Evolutionary conservation across 495 filamentous ascomycete species (phyloP).

Genomic region (Penicillium cataractarum): DNA sequence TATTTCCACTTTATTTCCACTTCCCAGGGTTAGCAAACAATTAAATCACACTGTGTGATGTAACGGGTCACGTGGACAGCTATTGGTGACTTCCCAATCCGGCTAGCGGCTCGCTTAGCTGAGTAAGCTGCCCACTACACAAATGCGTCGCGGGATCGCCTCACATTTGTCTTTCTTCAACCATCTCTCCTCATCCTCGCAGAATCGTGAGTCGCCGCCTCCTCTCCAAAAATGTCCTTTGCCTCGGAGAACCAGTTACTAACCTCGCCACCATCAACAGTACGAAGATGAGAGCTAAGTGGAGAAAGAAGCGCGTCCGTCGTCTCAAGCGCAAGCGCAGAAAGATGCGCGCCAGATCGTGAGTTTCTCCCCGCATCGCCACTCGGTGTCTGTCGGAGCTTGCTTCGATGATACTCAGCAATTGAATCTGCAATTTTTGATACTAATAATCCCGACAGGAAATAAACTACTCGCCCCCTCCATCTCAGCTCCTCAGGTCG

Average conservation of each 20-base stretch:
- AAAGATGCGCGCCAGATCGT: slow-evolving; percentile 96
- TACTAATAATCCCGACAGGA: slow-evolving; percentile 54
- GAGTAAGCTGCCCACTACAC: slow-evolving; percentile 52
- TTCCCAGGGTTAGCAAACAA: slow-evolving; percentile 1
- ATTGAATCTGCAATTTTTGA: not conserved
- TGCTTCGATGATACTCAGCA: slow-evolving; percentile 11
- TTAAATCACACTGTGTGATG: slow-evolving; percentile 21
- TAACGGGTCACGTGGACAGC: slow-evolving; percentile 23
- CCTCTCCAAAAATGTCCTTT: slow-evolving; percentile 5
- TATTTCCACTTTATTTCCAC: slow-evolving; percentile 19
- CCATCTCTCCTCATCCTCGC: slow-evolving; percentile 57
- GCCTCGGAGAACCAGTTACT: slow-evolving; percentile 14
- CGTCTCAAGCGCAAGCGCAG: slow-evolving; percentile 98
- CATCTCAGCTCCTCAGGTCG: slow-evolving; percentile 59
- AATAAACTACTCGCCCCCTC: slow-evolving; percentile 71
- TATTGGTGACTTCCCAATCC: slow-evolving; percentile 6
- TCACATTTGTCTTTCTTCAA: slow-evolving; percentile 48
- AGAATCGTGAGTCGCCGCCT: slow-evolving; percentile 51
- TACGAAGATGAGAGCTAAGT: slow-evolving; percentile 96
- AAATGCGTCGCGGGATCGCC: slow-evolving; percentile 41
- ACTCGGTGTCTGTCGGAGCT: not conserved
- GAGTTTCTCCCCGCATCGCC: slow-evolving; percentile 37
- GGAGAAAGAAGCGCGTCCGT: slow-evolving; percentile 99
- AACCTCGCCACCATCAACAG: slow-evolving; percentile 15
- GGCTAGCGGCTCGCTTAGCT: slow-evolving; percentile 48